Evolutionary conservation across 305 asterid genomes (phyloP).

Genomic region (Solanum hybrid): DNA sequence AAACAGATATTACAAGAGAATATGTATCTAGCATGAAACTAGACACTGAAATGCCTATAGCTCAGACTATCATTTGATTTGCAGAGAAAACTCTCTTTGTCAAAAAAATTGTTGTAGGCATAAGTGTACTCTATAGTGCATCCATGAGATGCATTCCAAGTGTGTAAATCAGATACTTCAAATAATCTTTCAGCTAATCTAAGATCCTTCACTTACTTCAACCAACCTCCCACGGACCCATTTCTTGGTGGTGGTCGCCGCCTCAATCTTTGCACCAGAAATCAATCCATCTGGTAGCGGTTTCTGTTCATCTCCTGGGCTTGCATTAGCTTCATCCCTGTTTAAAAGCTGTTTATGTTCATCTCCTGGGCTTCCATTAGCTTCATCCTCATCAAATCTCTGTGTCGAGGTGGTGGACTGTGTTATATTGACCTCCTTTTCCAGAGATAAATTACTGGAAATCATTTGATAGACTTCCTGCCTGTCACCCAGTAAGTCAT

Average conservation of each 20-base stretch:
- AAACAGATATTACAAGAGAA: neutral
- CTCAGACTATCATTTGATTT: neutral
- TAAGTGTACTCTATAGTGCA: neutral
- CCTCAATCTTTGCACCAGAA: constrained; percentile 8
- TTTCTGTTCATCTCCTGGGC: neutral
- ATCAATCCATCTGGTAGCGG: constrained; percentile 18
- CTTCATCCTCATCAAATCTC: constrained; percentile 10
- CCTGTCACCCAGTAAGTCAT: constrained; percentile 13
- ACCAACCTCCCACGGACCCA: constrained; percentile 88
- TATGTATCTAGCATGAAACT: neutral
- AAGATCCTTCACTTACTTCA: constrained; percentile 44
- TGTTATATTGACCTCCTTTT: constrained; percentile 7
- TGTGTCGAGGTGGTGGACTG: constrained; percentile 11
- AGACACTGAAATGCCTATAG: neutral
- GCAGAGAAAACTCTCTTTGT: neutral
- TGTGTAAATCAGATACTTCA: neutral
- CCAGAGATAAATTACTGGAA: constrained; percentile 18
- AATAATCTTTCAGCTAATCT: constrained; percentile 11
- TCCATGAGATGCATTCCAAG: neutral
- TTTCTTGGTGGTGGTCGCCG: constrained; percentile 33
- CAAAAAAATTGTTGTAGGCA: neutral
- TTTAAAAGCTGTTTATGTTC: constrained; percentile 5
- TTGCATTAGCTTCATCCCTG: constrained; percentile 14
- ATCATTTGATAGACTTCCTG: constrained; percentile 9
- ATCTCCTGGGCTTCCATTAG: constrained; percentile 6